A percentile compares a stretch with the other conserved stretches of the same genome.
phyloP scores from a whole-genome alignment of 2,329 filamentous ascomycete genomes.

The Tolypocladium inflatum region DNA sequence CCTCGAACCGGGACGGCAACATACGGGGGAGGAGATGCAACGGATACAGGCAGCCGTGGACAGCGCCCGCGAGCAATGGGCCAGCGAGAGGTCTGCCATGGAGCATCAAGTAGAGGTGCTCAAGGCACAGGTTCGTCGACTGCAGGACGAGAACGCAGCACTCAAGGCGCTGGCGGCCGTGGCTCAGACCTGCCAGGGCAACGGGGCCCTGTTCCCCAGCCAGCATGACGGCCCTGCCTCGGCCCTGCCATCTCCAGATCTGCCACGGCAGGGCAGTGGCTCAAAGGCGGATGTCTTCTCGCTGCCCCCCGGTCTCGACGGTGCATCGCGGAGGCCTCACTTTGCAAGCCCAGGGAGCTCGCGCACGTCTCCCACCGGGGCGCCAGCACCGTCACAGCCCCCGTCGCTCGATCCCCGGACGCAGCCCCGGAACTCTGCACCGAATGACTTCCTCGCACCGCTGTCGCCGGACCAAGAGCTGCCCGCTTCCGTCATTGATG shows the following conservation, averaged over 20 bases:
- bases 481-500: constrained; percentile 41
- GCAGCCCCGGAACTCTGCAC: constrained; percentile 25
- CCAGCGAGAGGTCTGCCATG: neutral
- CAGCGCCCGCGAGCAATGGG: neutral
- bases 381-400: constrained; percentile 26
- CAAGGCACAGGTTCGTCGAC: neutral
- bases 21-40: neutral
- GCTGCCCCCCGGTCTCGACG: constrained; percentile 23
- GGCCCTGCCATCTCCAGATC: constrained; percentile 8
- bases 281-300: constrained; percentile 12
- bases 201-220: neutral
- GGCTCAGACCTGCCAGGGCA: too few species aligned
- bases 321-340: constrained; percentile 24
- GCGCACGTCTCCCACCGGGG: constrained; percentile 21
- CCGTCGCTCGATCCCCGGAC: constrained; percentile 34
- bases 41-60: neutral
- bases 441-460: constrained; percentile 25
- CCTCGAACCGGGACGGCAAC: neutral
- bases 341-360: constrained; percentile 20
- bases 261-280: constrained; percentile 9
- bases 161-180: neutral
- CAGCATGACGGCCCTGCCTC: neutral
- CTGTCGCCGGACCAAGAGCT: constrained; percentile 19
- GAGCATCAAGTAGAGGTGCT: neutral
- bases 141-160: neutral